Conservation (phyloP, 2,329 filamentous ascomycete genomes). For the Huntiella savannae region DNA sequence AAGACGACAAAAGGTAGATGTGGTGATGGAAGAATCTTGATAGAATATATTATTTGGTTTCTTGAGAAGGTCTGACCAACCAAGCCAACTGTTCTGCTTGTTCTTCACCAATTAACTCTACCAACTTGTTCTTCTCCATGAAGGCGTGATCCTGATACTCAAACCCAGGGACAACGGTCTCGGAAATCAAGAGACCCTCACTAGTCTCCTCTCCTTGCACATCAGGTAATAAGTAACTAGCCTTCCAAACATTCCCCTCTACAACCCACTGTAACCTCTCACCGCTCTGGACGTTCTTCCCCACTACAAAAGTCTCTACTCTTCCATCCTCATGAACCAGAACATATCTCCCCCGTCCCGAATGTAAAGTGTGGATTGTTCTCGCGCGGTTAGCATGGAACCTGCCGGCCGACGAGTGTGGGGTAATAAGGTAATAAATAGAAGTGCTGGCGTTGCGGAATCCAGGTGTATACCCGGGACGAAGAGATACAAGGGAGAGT, state of each 20-base stretch:
- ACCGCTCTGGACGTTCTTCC: constrained; percentile 33
- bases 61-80: constrained; percentile 19
- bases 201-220: constrained; percentile 20
- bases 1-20: not conserved
- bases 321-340: constrained; percentile 37
- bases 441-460: constrained; percentile 36
- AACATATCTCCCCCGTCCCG: constrained; percentile 43
- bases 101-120: constrained; percentile 31
- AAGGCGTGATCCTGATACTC: constrained; percentile 51
- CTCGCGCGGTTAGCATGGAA: constrained; percentile 45
- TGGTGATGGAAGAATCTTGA: constrained; percentile 1
- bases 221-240: constrained; percentile 35
- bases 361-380: constrained; percentile 46
- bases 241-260: constrained; percentile 48
- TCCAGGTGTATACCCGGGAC: constrained; percentile 20
- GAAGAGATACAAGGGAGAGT: constrained; percentile 18
- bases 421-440: constrained; percentile 47
- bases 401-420: constrained; percentile 31
- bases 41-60: not conserved
- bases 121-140: constrained; percentile 30
- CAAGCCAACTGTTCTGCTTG: constrained; percentile 29
- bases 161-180: constrained; percentile 50
- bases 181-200: constrained; percentile 42
- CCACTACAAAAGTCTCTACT: constrained; percentile 42
- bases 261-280: constrained; percentile 51